A percentile compares a stretch with the other conserved stretches of the same genome.
Conservation (phyloP, 2,329 filamentous ascomycete genomes). For the Colletotrichum sidae region DNA sequence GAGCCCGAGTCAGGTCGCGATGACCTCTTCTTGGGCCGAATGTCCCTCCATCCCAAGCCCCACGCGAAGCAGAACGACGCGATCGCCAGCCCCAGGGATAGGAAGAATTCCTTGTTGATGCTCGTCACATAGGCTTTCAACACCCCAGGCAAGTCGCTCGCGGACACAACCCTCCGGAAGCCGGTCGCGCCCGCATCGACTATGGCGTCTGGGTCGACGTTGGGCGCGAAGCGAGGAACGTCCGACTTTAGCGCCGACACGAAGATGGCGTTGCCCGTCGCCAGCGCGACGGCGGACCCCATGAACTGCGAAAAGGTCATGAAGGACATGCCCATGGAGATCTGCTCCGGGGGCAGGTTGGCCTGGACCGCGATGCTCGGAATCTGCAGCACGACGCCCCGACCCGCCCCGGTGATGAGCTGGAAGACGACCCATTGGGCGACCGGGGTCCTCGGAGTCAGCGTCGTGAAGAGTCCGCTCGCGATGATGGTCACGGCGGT, state of each 20-base stretch:
- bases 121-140: constrained; percentile 54
- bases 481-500: constrained; percentile 29
- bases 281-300: constrained; percentile 41
- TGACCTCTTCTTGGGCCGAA: constrained; percentile 49
- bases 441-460: constrained; percentile 28
- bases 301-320: constrained; percentile 43
- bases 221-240: not conserved
- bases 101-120: constrained; percentile 45
- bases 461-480: constrained; percentile 35
- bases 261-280: constrained; percentile 43
- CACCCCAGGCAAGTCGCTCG: constrained; percentile 48
- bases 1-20: constrained; percentile 27
- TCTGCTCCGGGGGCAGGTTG: constrained; percentile 39
- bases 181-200: constrained; percentile 56
- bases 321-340: constrained; percentile 42
- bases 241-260: constrained; percentile 10
- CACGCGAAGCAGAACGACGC: constrained; percentile 50
- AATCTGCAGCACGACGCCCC: constrained; percentile 43
- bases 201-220: constrained; percentile 45
- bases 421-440: constrained; percentile 38
- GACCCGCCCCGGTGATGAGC: constrained; percentile 35
- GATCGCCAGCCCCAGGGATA: constrained; percentile 45
- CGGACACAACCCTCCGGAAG: constrained; percentile 48
- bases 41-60: constrained; percentile 59
- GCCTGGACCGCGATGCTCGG: constrained; percentile 42